phyloP scores from a whole-genome alignment of 441 rosid species.

The Populus hybrid region DNA sequence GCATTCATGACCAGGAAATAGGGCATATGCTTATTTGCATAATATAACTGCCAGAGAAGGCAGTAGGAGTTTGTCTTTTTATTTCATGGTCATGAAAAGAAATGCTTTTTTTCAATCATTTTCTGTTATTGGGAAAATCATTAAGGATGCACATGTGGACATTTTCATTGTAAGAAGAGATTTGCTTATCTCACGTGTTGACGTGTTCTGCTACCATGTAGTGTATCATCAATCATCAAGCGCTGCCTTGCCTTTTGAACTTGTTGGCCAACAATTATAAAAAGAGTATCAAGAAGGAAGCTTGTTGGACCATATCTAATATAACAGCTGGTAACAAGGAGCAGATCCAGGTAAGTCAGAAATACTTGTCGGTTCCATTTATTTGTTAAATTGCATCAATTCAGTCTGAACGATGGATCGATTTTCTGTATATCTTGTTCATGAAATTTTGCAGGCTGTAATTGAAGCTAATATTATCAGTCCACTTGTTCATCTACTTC shows the following conservation, averaged over 20 bases:
- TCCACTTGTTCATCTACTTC: constrained; percentile 64
- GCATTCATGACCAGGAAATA: too few species aligned
- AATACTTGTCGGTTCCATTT: constrained; percentile 7
- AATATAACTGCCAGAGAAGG: not conserved
- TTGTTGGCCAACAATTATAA: constrained; percentile 62
- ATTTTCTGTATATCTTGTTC: not conserved
- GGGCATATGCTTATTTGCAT: not conserved
- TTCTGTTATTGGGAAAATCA: not conserved
- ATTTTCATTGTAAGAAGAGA: not conserved
- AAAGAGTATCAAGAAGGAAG: constrained; percentile 91
- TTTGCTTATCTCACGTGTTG: not conserved
- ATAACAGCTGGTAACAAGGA: constrained; percentile 90
- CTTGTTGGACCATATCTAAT: constrained; percentile 95
- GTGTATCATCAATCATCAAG: constrained; percentile 69
- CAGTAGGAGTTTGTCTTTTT: not conserved
- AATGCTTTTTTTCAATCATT: not conserved
- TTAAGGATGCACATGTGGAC: not conserved
- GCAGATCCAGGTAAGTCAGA: constrained; percentile 68
- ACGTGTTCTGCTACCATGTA: constrained; percentile 22
- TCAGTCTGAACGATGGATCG: not conserved
- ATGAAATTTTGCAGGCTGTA: constrained; percentile 47
- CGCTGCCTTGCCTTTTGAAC: constrained; percentile 65
- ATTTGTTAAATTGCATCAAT: constrained; percentile 6
- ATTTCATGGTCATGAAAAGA: not conserved
- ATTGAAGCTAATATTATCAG: constrained; percentile 59